phyloP scores from a whole-genome alignment of 2,329 filamentous ascomycete species.

The Exophiala sp. region DNA sequence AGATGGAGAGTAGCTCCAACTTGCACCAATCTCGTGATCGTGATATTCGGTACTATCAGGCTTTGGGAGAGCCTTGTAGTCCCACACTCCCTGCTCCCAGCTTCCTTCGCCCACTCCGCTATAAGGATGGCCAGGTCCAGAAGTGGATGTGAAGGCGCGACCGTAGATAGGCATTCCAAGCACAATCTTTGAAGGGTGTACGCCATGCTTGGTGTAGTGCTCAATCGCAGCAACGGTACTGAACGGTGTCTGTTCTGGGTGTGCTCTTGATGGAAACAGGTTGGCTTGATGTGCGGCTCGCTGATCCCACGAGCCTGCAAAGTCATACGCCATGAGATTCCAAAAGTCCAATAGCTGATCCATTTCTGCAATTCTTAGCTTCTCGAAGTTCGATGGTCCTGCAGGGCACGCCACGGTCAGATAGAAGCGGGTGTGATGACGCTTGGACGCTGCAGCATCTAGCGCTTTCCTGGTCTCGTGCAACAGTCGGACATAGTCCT shows the following conservation, averaged over 20 bases:
- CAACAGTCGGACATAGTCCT: constrained; percentile 43
- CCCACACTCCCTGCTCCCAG: constrained; percentile 82
- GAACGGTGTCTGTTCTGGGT: constrained; percentile 70
- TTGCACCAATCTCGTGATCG: constrained; percentile 63
- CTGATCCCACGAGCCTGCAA: constrained; percentile 75
- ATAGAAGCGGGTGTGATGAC: constrained; percentile 19
- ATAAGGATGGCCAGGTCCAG: constrained; percentile 67
- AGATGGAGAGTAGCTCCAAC: constrained; percentile 69
- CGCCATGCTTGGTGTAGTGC: constrained; percentile 63
- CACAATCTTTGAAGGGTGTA: constrained; percentile 70
- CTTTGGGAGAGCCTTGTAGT: constrained; percentile 81
- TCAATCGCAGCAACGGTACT: constrained; percentile 68
- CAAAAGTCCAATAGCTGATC: constrained; percentile 67
- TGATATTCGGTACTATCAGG: constrained; percentile 61
- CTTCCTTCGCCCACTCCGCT: constrained; percentile 71
- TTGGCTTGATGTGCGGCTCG: constrained; percentile 77
- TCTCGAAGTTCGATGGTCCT: constrained; percentile 60
- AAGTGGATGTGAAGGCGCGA: constrained; percentile 74
- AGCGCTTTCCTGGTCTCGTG: constrained; percentile 39
- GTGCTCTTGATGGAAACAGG: constrained; percentile 57
- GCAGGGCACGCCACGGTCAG: constrained; percentile 34
- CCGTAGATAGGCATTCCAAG: constrained; percentile 92
- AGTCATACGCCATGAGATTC: constrained; percentile 89
- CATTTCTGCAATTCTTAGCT: constrained; percentile 62
- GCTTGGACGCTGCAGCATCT: constrained; percentile 23